Evolutionary conservation across 1,284 basidiomycete genomes (phyloP), one percentile per base, ranked within the genome.

Genomic region (Caloboletus inedulis): DNA sequence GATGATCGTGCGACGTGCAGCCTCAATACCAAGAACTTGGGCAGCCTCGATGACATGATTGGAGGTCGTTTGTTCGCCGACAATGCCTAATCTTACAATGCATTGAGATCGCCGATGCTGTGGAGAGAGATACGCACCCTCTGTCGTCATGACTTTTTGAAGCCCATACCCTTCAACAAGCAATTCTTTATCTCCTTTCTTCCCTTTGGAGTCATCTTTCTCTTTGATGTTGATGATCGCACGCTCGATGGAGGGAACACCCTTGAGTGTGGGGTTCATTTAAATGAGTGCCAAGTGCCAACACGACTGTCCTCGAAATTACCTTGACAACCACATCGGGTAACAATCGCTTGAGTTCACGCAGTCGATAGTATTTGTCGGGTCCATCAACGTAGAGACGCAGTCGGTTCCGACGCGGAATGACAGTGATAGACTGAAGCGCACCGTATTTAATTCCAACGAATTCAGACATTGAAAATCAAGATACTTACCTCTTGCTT

Each of bases 11-110:
- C 82, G 79, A 56, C 97, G 83, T 7, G 97, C 96, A 2, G 97
- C 96, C 70, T 99, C 97, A 59, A 99, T 99, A 43, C 97, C 97
- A 10, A 99, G 80, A 10, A 99, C 94, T 64, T 91, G 82, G 33
- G 90, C 85, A 31, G 94, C 92, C 71, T 99, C 97, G 71, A 98
- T 97, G 66, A 99, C 89, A 72, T 99, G 96, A 69, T 99, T 99
- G 4, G 95, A 96, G 21, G 91, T 88, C 7, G 97, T 98, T 58
- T 90, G 79, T 63, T 91, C 87, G 36, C 96, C 96, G 51, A 97
- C 77, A 51, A 99, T 93, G 63, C 95, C 92, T 93, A 27, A 29
- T 50, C 25, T 19, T 39, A 27, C 33, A 23, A 50, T 40, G 3
- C 14, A n/a, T 36, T 19, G 16, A 16, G 14, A 43, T 27, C 8